Percentiles rank a stretch among this genome's conserved stretches.
phyloP scores from a whole-genome alignment of 306 rosid genomes.

The Cicer arietinum region DNA sequence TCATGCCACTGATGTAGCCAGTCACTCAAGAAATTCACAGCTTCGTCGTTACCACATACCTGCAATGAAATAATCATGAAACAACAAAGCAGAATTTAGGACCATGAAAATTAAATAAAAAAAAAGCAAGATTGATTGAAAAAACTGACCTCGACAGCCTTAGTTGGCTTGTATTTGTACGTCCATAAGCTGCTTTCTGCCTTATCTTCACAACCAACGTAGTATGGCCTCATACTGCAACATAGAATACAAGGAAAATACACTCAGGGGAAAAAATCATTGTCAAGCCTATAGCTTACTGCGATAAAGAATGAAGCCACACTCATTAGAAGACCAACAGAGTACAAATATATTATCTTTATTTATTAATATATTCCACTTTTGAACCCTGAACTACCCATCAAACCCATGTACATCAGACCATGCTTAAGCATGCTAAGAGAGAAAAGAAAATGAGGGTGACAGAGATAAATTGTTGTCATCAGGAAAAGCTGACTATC shows the following conservation, averaged over 20 bases:
- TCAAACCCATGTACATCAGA: conserved; percentile 11
- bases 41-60: conserved; percentile 92
- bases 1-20: conserved; percentile 84
- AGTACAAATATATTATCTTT: conserved; percentile 23
- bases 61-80: conserved; percentile 49
- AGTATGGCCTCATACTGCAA: conserved; percentile 69
- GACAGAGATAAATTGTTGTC: conserved; percentile 31
- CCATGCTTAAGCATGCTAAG: conserved; percentile 16
- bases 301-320: conserved; percentile 24
- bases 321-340: not conserved
- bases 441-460: not conserved
- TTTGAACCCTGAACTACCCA: conserved; percentile 18
- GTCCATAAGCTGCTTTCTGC: conserved; percentile 68
- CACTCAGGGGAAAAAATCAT: conserved; percentile 32
- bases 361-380: conserved; percentile 1
- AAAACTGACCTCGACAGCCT: conserved; percentile 66
- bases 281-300: conserved; percentile 21
- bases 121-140: conserved; percentile 32
- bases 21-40: conserved; percentile 73
- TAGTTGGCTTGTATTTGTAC: conserved; percentile 78
- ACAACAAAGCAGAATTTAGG: conserved; percentile 29
- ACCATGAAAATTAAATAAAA: conserved; percentile 1
- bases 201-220: conserved; percentile 54
- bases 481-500: conserved; percentile 33
- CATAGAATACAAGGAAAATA: conserved; percentile 40